Percentiles rank a stretch among this genome's conserved stretches.
Evolutionary conservation across 495 filamentous ascomycete species (phyloP).

Genomic region (Aspergillus incahuasiensis): DNA sequence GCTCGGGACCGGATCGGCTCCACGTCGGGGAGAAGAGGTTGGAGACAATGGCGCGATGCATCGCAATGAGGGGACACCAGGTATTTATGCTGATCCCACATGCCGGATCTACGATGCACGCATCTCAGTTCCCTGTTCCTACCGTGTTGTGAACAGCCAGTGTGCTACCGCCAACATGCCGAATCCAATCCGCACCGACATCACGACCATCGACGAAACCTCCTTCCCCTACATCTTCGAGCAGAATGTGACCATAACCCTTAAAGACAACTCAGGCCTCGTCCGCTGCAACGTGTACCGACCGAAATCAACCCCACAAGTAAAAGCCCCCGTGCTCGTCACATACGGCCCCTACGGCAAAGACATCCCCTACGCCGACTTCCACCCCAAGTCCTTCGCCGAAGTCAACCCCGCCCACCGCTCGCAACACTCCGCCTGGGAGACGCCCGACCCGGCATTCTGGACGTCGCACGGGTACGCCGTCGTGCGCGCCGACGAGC

Average conservation of each 20-base stretch:
- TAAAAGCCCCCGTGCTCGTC: slow-evolving; percentile 31
- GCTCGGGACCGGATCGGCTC: slow-evolving; percentile 26
- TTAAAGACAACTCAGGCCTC: slow-evolving; percentile 31
- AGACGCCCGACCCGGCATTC: slow-evolving; percentile 58
- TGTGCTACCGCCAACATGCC: slow-evolving; percentile 25
- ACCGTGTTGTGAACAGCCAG: not conserved
- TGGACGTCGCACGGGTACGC: slow-evolving; percentile 60
- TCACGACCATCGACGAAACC: slow-evolving; percentile 29
- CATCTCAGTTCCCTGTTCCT: too few species aligned
- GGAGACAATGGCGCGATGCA: not conserved
- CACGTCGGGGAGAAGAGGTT: slow-evolving; percentile 19
- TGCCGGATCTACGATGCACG: not conserved
- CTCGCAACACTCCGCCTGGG: slow-evolving; percentile 54
- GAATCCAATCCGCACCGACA: slow-evolving; percentile 34
- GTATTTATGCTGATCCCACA: slow-evolving; percentile 10
- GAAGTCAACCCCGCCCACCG: slow-evolving; percentile 50
- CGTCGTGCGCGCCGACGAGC: slow-evolving; percentile 56
- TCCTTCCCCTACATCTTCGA: slow-evolving; percentile 37
- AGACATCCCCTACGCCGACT: slow-evolving; percentile 38
- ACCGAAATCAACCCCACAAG: slow-evolving; percentile 17
- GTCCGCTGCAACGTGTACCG: slow-evolving; percentile 41
- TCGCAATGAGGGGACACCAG: slow-evolving; percentile 2
- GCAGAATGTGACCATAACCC: slow-evolving; percentile 31
- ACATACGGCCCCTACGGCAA: slow-evolving; percentile 60
- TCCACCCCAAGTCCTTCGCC: slow-evolving; percentile 39